These are phyloP conservation scores for Oryza glumipatula DNA, from an alignment of 176 grass and related monocot species.

Conservation along the genomic window DNA sequence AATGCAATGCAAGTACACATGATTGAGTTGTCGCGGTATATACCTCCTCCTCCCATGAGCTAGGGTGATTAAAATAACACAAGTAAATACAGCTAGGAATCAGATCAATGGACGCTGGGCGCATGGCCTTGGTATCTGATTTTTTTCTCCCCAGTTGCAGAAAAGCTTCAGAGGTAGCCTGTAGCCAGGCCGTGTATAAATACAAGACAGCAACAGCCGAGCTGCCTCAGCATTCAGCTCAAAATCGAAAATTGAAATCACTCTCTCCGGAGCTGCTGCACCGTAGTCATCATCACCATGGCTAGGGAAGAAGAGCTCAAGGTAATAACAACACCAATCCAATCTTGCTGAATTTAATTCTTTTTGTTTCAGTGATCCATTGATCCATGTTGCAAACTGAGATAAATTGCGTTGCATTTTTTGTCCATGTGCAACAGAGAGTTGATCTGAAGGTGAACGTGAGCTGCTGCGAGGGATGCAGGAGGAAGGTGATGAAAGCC, in stretches of 20 bases:
- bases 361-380: background rate
- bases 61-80: slow-evolving; percentile 38
- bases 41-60: slow-evolving; percentile 29
- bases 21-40: slow-evolving; percentile 55
- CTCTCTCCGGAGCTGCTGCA: slow-evolving; percentile 29
- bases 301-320: slow-evolving; percentile 75
- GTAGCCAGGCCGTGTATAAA: slow-evolving; percentile 49
- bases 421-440: slow-evolving; percentile 55
- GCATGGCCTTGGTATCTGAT: slow-evolving; percentile 34
- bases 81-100: slow-evolving; percentile 46
- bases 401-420: background rate
- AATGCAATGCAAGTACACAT: slow-evolving; percentile 44
- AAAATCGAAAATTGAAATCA: background rate
- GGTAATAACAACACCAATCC: slow-evolving; percentile 17
- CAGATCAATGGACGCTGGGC: slow-evolving; percentile 39
- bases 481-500: slow-evolving; percentile 91
- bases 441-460: slow-evolving; percentile 91
- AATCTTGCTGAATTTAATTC: background rate
- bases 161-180: slow-evolving; percentile 19
- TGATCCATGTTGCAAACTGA: background rate
- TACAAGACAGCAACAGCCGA: slow-evolving; percentile 17
- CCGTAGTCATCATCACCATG: slow-evolving; percentile 60
- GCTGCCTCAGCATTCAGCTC: slow-evolving; percentile 36
- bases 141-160: slow-evolving; percentile 13
- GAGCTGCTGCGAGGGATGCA: slow-evolving; percentile 94